A percentile compares a stretch with the other conserved stretches of the same genome.
Conservation (phyloP, 129 eudicot genomes). For the Calendula officinalis region DNA sequence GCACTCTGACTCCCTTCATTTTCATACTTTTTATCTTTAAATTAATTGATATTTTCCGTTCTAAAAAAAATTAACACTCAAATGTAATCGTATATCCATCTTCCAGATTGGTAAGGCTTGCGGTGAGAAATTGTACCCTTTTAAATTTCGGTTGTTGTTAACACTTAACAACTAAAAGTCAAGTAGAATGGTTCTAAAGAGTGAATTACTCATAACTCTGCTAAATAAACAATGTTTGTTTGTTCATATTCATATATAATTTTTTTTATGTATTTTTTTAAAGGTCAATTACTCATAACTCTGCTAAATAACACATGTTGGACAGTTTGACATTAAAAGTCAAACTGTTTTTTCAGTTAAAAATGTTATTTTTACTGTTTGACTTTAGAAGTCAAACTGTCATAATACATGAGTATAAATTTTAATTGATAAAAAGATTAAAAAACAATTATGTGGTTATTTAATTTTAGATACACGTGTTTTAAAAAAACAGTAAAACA, state of each 20-base stretch:
- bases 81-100: conserved; percentile 2
- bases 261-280: too few species aligned
- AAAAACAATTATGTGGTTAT: too few species aligned
- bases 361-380: too few species aligned
- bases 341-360: too few species aligned
- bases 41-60: not conserved
- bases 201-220: not conserved
- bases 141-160: not conserved
- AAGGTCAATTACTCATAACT: too few species aligned
- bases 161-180: not conserved
- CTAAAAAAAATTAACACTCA: conserved; percentile 4
- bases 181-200: not conserved
- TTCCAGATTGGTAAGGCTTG: conserved; percentile 89
- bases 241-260: conserved; percentile 6
- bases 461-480: too few species aligned
- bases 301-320: too few species aligned
- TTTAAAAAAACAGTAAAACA: too few species aligned
- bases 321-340: too few species aligned
- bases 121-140: conserved; percentile 60
- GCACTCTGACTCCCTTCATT: conserved; percentile 15
- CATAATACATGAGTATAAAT: too few species aligned
- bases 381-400: too few species aligned
- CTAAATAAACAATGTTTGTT: conserved; percentile 3
- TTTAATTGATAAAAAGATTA: too few species aligned
- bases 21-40: not conserved